These are phyloP conservation scores for Ceriops tagal DNA, from an alignment of 345 rosid genomes.

Conservation along the genomic window DNA sequence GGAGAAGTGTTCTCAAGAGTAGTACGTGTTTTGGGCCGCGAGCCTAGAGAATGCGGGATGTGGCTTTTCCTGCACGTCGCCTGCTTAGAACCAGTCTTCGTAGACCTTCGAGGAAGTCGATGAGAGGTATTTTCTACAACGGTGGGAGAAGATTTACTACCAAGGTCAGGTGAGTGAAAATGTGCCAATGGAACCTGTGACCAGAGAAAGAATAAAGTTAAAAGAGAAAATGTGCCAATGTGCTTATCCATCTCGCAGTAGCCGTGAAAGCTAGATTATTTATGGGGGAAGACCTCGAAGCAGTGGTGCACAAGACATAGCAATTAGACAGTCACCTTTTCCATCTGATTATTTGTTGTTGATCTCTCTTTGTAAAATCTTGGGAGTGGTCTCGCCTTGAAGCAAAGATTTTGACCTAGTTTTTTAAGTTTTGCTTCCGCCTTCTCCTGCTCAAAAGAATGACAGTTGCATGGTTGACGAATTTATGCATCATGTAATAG, in stretches of 20 bases:
- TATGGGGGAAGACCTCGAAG: background rate
- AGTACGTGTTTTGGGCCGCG: conserved; percentile 15
- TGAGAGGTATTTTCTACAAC: conserved; percentile 16
- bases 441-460: conserved; percentile 45
- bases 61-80: conserved; percentile 26
- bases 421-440: conserved; percentile 64
- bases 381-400: conserved; percentile 92
- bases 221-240: too few species aligned
- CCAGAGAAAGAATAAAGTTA: too few species aligned
- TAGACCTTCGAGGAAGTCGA: conserved; percentile 24
- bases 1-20: conserved; percentile 40
- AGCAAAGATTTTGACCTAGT: conserved; percentile 65
- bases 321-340: conserved; percentile 37
- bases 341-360: conserved; percentile 31
- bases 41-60: conserved; percentile 18
- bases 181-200: conserved; percentile 31
- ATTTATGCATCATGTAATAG: background rate
- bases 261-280: too few species aligned
- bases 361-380: conserved; percentile 66
- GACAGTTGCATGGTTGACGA: background rate
- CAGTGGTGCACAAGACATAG: background rate
- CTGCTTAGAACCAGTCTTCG: conserved; percentile 24
- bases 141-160: conserved; percentile 21
- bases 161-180: conserved; percentile 23
- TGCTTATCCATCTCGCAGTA: too few species aligned